phyloP scores from a whole-genome alignment of 2,329 filamentous ascomycete genomes.

The Talaromyces albobiverticillius region DNA sequence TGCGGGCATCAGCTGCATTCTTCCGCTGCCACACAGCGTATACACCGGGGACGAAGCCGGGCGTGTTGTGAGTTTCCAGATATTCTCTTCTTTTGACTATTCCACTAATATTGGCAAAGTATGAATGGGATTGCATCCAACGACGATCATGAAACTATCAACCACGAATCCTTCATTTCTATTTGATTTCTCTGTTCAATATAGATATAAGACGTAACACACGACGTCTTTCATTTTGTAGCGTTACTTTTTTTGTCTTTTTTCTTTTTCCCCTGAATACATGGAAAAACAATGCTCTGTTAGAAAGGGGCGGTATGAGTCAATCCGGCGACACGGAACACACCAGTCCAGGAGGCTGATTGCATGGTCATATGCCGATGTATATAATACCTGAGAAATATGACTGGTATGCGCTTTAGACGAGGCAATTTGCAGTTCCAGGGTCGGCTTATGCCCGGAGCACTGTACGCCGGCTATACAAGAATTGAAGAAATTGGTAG shows the following conservation, averaged over 20 bases:
- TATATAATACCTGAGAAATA: too few species aligned
- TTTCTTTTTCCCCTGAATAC: not conserved
- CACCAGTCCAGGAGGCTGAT: too few species aligned
- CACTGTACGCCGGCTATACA: not conserved
- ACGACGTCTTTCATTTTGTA: too few species aligned
- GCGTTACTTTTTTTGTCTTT: too few species aligned
- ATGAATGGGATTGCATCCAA: conserved; percentile 58
- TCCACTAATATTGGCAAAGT: conserved; percentile 37
- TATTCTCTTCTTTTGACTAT: not conserved
- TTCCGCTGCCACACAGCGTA: conserved; percentile 75
- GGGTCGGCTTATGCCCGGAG: too few species aligned
- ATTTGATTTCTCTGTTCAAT: not conserved
- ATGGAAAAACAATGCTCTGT: not conserved
- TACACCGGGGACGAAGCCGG: conserved; percentile 96
- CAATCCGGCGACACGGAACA: too few species aligned
- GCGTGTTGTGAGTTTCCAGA: conserved; percentile 66
- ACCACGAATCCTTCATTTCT: too few species aligned
- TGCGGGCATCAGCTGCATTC: conserved; percentile 79
- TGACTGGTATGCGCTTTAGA: too few species aligned
- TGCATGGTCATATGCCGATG: too few species aligned
- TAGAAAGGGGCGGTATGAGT: not conserved
- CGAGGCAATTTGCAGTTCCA: too few species aligned
- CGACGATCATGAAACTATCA: conserved; percentile 34
- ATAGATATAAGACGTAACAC: conserved; percentile 1
- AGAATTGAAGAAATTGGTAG: not conserved